Conservation (phyloP, 345 rosid genomes). For the Dimocarpus longan region DNA sequence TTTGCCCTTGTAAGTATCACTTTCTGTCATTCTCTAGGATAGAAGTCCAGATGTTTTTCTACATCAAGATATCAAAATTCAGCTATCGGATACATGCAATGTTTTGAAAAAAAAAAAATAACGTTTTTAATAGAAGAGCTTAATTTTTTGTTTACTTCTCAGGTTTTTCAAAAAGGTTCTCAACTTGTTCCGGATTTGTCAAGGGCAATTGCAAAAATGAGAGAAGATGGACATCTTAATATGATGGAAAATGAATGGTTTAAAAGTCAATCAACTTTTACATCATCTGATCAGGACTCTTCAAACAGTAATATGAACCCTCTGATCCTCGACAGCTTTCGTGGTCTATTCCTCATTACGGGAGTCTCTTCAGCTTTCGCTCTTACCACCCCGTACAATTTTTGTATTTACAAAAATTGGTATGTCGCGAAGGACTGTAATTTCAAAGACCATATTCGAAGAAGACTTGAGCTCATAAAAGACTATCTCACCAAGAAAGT, state of each 20-base stretch:
- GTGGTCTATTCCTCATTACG: constrained; percentile 35
- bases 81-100: no score
- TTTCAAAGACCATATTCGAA: no score
- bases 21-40: no score
- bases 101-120: no score
- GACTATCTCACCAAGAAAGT: no score
- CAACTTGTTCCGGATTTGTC: constrained; percentile 29
- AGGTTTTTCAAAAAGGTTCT: constrained; percentile 41
- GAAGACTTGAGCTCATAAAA: no score
- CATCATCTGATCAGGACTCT: background rate
- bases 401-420: constrained; percentile 4
- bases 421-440: background rate
- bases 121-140: no score
- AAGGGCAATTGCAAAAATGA: constrained; percentile 33
- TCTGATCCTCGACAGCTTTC: constrained; percentile 24
- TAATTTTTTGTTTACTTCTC: background rate
- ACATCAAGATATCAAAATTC: no score
- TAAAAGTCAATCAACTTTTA: background rate
- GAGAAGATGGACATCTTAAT: constrained; percentile 28
- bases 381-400: constrained; percentile 7
- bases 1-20: constrained; percentile 46
- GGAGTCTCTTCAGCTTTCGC: constrained; percentile 30
- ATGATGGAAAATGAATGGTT: constrained; percentile 25
- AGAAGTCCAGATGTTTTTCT: no score
- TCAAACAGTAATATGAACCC: constrained; percentile 4